Conservation (phyloP, 2,329 filamentous ascomycete species). For the Fusarium aywerte region DNA sequence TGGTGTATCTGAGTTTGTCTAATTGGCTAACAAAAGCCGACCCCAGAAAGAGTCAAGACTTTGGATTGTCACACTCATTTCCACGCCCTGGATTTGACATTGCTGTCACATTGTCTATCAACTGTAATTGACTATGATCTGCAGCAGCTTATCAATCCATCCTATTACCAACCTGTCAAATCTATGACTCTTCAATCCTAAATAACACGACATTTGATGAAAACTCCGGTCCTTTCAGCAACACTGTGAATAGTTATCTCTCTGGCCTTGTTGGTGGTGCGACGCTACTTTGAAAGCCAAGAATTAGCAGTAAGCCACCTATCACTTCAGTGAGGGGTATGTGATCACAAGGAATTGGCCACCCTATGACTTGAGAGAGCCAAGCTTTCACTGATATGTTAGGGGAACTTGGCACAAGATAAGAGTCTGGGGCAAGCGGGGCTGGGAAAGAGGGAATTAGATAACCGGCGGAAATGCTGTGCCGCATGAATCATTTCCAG, state of each 20-base stretch:
- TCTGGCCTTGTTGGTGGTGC: neutral
- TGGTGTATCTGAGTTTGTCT: neutral
- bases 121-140: neutral
- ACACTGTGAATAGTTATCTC: neutral
- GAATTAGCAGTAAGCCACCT: conserved; percentile 27
- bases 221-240: too few species aligned
- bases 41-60: conserved; percentile 7
- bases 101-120: neutral
- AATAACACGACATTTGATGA: neutral
- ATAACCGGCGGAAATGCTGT: neutral
- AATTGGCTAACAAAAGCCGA: conserved; percentile 32
- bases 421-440: conserved; percentile 8
- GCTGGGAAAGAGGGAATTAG: neutral
- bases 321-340: conserved; percentile 20
- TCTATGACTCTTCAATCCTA: neutral
- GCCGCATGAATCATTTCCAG: neutral
- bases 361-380: conserved; percentile 6
- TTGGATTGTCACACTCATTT: conserved; percentile 2
- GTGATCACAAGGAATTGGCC: conserved; percentile 15
- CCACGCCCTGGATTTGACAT: conserved; percentile 18
- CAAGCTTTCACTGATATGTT: conserved; percentile 12
- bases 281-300: conserved; percentile 19
- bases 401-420: conserved; percentile 1
- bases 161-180: neutral
- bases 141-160: conserved; percentile 5